Evolutionary conservation across 768 basidiomycete species (phyloP).

Genomic region (Sporobolomyces roseus): DNA sequence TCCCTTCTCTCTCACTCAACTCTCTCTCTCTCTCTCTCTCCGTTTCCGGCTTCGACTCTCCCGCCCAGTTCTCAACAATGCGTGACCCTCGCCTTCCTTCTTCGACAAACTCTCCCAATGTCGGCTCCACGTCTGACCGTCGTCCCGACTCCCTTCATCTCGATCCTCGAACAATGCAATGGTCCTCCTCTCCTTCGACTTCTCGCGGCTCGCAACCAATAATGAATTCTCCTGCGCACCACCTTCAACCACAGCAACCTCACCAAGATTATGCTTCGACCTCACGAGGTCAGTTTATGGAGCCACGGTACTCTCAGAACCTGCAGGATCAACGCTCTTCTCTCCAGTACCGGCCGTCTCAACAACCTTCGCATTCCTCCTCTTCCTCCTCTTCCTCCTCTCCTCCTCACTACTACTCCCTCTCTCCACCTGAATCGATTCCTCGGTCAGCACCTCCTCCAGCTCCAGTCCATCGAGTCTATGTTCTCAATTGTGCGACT

Average conservation of each 20-base stretch:
- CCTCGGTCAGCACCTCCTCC: background rate
- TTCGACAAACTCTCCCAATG: background rate
- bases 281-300: too few species aligned
- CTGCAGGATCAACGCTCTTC: background rate
- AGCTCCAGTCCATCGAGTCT: conserved; percentile 53
- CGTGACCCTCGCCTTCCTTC: conserved; percentile 14
- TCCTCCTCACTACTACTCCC: background rate
- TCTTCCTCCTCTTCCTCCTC: background rate
- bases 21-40: background rate
- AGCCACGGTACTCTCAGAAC: too few species aligned
- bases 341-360: background rate
- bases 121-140: background rate
- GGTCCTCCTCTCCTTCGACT: background rate
- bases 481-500: conserved; percentile 71
- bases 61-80: too few species aligned
- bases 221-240: conserved; percentile 9
- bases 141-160: too few species aligned
- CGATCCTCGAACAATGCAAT: background rate
- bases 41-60: too few species aligned
- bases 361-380: background rate
- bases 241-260: too few species aligned
- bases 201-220: background rate
- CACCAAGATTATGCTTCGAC: too few species aligned
- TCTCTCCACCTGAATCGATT: background rate
- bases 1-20: background rate